Percentiles rank a stretch among this genome's conserved stretches.
phyloP scores from a whole-genome alignment of 1,139 yeast genomes.

The Blastobotrys persicus region DNA sequence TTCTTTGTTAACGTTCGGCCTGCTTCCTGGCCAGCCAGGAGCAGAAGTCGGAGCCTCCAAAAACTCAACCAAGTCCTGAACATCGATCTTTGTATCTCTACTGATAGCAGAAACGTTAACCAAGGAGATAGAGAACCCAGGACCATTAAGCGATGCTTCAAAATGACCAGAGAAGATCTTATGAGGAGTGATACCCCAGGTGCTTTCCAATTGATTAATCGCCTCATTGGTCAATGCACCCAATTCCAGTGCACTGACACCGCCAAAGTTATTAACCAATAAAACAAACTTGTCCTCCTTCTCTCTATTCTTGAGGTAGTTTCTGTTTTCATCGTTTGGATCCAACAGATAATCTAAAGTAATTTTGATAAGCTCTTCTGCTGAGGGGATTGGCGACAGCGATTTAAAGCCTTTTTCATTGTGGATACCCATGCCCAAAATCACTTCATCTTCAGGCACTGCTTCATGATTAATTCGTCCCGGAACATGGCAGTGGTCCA shows the following conservation, averaged over 20 bases:
- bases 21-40: slow-evolving; percentile 40
- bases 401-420: slow-evolving; percentile 51
- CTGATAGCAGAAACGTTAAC: slow-evolving; percentile 38
- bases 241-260: slow-evolving; percentile 49
- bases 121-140: slow-evolving; percentile 50
- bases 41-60: slow-evolving; percentile 45
- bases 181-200: slow-evolving; percentile 41
- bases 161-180: slow-evolving; percentile 49
- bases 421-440: slow-evolving; percentile 50
- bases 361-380: slow-evolving; percentile 42
- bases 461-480: slow-evolving; percentile 38
- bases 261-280: slow-evolving; percentile 52
- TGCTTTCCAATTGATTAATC: slow-evolving; percentile 39
- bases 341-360: slow-evolving; percentile 43
- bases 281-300: slow-evolving; percentile 42
- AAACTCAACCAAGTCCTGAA: slow-evolving; percentile 24
- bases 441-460: slow-evolving; percentile 35
- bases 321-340: slow-evolving; percentile 42
- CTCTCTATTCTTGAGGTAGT: slow-evolving; percentile 45
- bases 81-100: slow-evolving; percentile 31
- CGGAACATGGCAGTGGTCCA: slow-evolving; percentile 53
- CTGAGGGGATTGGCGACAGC: slow-evolving; percentile 40
- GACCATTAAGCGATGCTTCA: slow-evolving; percentile 53
- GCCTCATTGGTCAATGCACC: slow-evolving; percentile 39
- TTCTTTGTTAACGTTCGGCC: slow-evolving; percentile 18